Conservation (phyloP, 2,329 filamentous ascomycete species). For the Clarireedia paspali region DNA sequence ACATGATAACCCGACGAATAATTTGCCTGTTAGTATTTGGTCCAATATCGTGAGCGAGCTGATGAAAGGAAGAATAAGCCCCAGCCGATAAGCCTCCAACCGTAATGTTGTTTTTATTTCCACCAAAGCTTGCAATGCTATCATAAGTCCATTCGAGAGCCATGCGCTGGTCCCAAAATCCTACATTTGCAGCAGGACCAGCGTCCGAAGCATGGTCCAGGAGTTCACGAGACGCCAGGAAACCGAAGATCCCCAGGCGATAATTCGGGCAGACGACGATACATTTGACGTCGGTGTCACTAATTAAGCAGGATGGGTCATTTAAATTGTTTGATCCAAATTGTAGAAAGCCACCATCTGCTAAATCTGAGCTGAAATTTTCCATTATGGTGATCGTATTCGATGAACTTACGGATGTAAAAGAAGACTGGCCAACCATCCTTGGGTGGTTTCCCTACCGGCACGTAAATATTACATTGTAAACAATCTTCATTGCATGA, state of each 20-base stretch:
- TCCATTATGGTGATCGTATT: background rate
- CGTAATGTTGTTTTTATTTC: constrained; percentile 35
- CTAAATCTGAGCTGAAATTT: background rate
- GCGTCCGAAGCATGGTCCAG: background rate
- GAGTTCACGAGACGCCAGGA: constrained; percentile 18
- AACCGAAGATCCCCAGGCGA: constrained; percentile 33
- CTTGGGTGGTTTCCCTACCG: background rate
- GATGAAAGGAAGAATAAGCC: constrained; percentile 23
- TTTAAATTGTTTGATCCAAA: constrained; percentile 12
- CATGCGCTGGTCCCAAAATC: constrained; percentile 52
- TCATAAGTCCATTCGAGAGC: constrained; percentile 50
- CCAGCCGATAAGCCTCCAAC: constrained; percentile 44
- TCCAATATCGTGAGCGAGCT: constrained; percentile 14
- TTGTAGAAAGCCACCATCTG: constrained; percentile 40
- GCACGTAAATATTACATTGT: constrained; percentile 6
- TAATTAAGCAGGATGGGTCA: constrained; percentile 51
- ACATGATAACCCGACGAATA: constrained; percentile 12
- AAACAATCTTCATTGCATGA: constrained; percentile 5
- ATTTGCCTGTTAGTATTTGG: constrained; percentile 11
- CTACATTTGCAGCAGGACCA: constrained; percentile 30
- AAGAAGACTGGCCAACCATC: constrained; percentile 6
- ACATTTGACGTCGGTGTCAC: constrained; percentile 52
- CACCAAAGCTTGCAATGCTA: constrained; percentile 61
- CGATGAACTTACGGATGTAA: background rate
- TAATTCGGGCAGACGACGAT: constrained; percentile 54